Evolutionary conservation across 2,329 filamentous ascomycete genomes (phyloP).

Genomic region (Claviceps maximensis): DNA sequence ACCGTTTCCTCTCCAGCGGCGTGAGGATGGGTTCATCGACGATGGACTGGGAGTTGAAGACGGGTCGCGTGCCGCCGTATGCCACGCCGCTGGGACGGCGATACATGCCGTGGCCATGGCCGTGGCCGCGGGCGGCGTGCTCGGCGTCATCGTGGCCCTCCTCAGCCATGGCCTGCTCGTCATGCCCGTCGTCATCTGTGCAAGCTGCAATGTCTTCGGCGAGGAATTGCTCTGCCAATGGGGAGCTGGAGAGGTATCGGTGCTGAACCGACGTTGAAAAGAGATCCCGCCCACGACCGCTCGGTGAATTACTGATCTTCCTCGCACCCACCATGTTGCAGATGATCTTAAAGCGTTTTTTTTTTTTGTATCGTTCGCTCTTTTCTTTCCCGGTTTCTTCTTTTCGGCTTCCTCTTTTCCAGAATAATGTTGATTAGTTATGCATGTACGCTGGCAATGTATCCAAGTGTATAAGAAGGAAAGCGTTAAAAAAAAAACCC

Average conservation of each 20-base stretch:
- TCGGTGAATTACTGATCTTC: constrained; percentile 3
- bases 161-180: constrained; percentile 13
- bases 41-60: constrained; percentile 44
- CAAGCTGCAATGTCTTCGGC: constrained; percentile 54
- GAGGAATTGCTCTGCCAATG: constrained; percentile 51
- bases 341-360: not conserved
- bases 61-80: constrained; percentile 56
- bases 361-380: too few species aligned
- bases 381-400: too few species aligned
- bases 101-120: constrained; percentile 39
- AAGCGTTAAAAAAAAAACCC: not conserved
- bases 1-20: constrained; percentile 40
- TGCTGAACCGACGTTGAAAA: constrained; percentile 4
- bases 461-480: too few species aligned
- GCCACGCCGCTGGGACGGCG: constrained; percentile 66
- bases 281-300: constrained; percentile 2
- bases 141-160: constrained; percentile 21
- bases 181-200: constrained; percentile 41
- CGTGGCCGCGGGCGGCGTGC: constrained; percentile 26
- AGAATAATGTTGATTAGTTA: not conserved
- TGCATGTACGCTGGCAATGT: too few species aligned
- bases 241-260: constrained; percentile 43
- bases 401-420: too few species aligned
- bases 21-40: constrained; percentile 36
- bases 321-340: constrained; percentile 4